Evolutionary conservation across 2,329 filamentous ascomycete genomes (phyloP).

Genomic region (Gnomoniopsis sp.): DNA sequence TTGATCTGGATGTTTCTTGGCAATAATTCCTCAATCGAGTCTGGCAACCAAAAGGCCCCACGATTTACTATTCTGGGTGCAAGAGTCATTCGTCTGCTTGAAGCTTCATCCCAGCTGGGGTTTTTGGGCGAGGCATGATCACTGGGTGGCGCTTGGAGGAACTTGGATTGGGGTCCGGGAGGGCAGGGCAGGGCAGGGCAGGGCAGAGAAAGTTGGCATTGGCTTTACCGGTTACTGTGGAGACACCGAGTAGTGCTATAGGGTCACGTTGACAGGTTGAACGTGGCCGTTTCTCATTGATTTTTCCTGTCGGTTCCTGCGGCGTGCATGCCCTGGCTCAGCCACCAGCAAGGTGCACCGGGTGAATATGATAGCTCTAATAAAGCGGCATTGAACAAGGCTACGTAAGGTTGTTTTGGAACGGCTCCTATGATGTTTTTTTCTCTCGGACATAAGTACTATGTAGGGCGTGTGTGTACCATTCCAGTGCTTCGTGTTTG

Average conservation of each 20-base stretch:
- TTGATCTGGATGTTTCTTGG: neutral
- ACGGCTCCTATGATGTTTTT: neutral
- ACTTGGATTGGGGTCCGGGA: constrained; percentile 1
- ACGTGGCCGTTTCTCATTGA: constrained; percentile 18
- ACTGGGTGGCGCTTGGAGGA: neutral
- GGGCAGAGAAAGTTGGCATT: constrained; percentile 3
- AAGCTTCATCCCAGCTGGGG: constrained; percentile 10
- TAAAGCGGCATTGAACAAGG: too few species aligned
- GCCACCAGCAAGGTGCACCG: too few species aligned
- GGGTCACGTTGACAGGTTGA: constrained; percentile 5
- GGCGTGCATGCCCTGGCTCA: constrained; percentile 7
- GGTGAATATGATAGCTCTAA: neutral
- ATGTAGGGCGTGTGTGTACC: neutral
- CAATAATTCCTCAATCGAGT: neutral
- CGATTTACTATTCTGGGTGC: neutral
- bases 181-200: neutral
- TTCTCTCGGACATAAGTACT: neutral
- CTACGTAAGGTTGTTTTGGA: too few species aligned
- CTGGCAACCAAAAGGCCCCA: neutral
- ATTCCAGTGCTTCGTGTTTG: neutral
- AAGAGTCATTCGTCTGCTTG: constrained; percentile 1
- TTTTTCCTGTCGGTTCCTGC: constrained; percentile 13
- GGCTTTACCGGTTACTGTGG: constrained; percentile 13
- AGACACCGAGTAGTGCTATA: neutral
- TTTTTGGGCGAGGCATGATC: neutral